Evolutionary conservation across 2,329 filamentous ascomycete species (phyloP), one percentile per base, ranked within the genome.

Genomic region (Pseudogymnoascus sp.): DNA sequence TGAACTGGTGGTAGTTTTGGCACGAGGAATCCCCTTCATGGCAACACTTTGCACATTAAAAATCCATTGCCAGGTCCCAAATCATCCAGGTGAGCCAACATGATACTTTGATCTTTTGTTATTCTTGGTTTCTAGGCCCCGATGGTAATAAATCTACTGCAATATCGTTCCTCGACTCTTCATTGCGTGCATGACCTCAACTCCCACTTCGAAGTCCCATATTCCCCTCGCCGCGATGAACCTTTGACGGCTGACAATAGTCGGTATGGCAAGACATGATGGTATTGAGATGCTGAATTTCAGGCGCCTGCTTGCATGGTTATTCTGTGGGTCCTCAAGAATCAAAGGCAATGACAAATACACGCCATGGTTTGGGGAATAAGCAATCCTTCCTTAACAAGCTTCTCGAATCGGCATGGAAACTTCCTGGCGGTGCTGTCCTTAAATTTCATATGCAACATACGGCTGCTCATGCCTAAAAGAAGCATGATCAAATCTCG

Each of bases 331-430:
- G 47, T 54, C 28, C 5, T 54, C 28, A 54, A 54, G 28, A 32
- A 28, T 20, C 28, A 54, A 54, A 54, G 47, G 47, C 16, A 32
- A 54, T 54, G 47, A 54, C 47, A 54, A 54, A 54, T 54, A 54
- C n/a, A 9, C 14, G 28, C 28, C 70, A 69, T 70, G 65, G 71
- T 68, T 67, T 67, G 66, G 67, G 63, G 65, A 64, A 64, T 67
- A 59, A 65, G 64, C 67, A 68, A 62, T 61, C 67, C 67, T 65
- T 62, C 62, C 65, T 64, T 60, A 59, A 63, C 60, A 62, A 60
- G 60, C 70, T 76, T 78, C 75, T 78, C 73, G 75, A 77, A 76
- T 67, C 65, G 63, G 65, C 65, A 66, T 68, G 70, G 72, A 74
- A 72, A 67, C n/a, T 54, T 54, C 47, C 28, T 18, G 20, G 28